A percentile compares a stretch with the other conserved stretches of the same genome.
Conservation (phyloP, 495 filamentous ascomycete species). For the Barbatosphaeria neglecta region DNA sequence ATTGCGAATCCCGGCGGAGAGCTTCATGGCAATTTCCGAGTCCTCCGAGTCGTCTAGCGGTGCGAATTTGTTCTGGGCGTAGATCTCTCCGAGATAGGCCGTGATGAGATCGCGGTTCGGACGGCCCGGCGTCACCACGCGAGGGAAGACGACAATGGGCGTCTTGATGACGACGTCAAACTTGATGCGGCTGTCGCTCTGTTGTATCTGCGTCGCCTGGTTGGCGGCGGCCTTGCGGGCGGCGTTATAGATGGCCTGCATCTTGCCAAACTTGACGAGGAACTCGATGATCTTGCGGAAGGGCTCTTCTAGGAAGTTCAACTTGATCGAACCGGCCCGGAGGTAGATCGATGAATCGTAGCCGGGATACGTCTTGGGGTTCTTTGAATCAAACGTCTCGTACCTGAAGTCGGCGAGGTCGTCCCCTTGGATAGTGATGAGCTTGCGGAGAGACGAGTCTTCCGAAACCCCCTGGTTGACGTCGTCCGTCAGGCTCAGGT, state of each 20-base stretch:
- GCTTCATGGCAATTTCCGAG: conserved; percentile 70
- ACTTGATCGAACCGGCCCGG: conserved; percentile 82
- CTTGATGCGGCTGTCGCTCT: conserved; percentile 77
- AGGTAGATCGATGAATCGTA: conserved; percentile 87
- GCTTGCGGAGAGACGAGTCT: conserved; percentile 69
- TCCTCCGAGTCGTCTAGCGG: conserved; percentile 61
- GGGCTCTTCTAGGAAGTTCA: conserved; percentile 93
- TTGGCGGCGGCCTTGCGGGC: conserved; percentile 90
- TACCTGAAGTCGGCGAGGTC: conserved; percentile 97
- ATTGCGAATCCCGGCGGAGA: conserved; percentile 83
- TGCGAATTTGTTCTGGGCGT: conserved; percentile 84
- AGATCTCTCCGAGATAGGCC: conserved; percentile 92
- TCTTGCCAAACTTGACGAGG: conserved; percentile 94
- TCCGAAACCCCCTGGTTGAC: conserved; percentile 81
- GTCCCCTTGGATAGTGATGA: conserved; percentile 87
- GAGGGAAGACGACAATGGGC: conserved; percentile 88
- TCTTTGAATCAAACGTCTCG: conserved; percentile 78
- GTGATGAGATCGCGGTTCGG: conserved; percentile 67
- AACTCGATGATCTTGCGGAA: conserved; percentile 98
- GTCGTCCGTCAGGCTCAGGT: conserved; percentile 82
- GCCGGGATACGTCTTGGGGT: conserved; percentile 64
- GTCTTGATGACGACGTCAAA: conserved; percentile 91
- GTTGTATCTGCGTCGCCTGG: conserved; percentile 84
- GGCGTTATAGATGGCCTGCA: conserved; percentile 98
- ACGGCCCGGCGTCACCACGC: conserved; percentile 47